Conservation (phyloP, 345 rosid genomes). For the Litchi chinensis region DNA sequence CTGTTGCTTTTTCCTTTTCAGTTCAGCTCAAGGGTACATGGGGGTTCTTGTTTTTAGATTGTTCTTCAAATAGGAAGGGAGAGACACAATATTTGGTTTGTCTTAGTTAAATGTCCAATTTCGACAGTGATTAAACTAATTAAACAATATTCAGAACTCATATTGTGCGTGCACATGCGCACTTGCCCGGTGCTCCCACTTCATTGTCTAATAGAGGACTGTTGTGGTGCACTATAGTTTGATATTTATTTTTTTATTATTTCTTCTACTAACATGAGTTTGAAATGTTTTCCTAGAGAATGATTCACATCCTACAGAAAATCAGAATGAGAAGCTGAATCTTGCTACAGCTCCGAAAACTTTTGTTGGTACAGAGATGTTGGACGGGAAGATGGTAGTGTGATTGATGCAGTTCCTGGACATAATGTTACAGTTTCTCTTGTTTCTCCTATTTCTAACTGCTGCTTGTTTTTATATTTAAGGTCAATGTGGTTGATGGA, state of each 20-base stretch:
- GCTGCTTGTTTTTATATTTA: constrained; percentile 15
- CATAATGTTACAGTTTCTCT: constrained; percentile 1
- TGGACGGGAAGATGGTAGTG: constrained; percentile 73
- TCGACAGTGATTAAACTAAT: not conserved
- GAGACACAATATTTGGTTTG: not conserved
- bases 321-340: constrained; percentile 50
- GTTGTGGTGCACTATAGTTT: not conserved
- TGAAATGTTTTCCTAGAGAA: constrained; percentile 44
- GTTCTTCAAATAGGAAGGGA: not conserved
- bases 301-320: constrained; percentile 34
- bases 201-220: not conserved
- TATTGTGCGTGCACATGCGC: not conserved
- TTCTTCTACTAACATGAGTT: not conserved
- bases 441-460: constrained; percentile 18
- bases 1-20: constrained; percentile 3
- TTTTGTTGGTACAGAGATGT: constrained; percentile 61
- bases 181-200: not conserved
- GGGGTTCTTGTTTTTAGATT: not conserved
- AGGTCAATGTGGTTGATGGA: constrained; percentile 98
- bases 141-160: not conserved
- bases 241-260: not conserved
- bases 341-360: constrained; percentile 48
- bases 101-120: not conserved
- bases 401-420: not conserved
- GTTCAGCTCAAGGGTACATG: not conserved